phyloP scores from a whole-genome alignment of 768 basidiomycete species.

The Podaxis mareebaensis region DNA sequence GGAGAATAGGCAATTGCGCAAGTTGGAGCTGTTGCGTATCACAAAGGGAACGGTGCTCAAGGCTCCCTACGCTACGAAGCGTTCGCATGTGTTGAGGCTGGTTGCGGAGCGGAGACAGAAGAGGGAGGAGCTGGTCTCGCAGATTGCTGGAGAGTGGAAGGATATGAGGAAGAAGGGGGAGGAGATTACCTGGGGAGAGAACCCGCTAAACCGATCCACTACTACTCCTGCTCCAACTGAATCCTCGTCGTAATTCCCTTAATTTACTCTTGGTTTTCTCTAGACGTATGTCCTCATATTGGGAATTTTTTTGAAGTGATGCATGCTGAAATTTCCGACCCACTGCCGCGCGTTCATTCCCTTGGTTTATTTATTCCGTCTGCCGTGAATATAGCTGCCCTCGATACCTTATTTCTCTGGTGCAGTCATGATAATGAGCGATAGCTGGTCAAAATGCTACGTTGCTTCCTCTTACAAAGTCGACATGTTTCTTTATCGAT shows the following conservation, averaged over 20 bases:
- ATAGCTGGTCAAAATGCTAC: too few species aligned
- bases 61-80: conserved; percentile 42
- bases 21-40: conserved; percentile 38
- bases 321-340: not conserved
- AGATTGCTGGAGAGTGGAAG: conserved; percentile 35
- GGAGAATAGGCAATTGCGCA: conserved; percentile 34
- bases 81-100: conserved; percentile 44
- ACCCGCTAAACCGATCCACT: not conserved
- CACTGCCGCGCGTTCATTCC: too few species aligned
- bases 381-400: too few species aligned
- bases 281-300: not conserved
- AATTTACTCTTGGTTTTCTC: not conserved
- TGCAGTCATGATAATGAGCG: too few species aligned
- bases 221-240: not conserved
- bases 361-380: too few species aligned
- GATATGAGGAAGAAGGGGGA: conserved; percentile 35
- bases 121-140: conserved; percentile 39
- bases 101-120: conserved; percentile 42
- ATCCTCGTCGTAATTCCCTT: conserved; percentile 10
- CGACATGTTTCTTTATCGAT: too few species aligned
- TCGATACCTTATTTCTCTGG: too few species aligned
- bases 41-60: conserved; percentile 40
- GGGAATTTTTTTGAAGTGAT: not conserved
- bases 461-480: too few species aligned
- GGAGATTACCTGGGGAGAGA: conserved; percentile 20